Percentiles rank a stretch among this genome's conserved stretches.
Evolutionary conservation across 2,329 filamentous ascomycete species (phyloP).

Genomic region (Exutisphaerella laricina): DNA sequence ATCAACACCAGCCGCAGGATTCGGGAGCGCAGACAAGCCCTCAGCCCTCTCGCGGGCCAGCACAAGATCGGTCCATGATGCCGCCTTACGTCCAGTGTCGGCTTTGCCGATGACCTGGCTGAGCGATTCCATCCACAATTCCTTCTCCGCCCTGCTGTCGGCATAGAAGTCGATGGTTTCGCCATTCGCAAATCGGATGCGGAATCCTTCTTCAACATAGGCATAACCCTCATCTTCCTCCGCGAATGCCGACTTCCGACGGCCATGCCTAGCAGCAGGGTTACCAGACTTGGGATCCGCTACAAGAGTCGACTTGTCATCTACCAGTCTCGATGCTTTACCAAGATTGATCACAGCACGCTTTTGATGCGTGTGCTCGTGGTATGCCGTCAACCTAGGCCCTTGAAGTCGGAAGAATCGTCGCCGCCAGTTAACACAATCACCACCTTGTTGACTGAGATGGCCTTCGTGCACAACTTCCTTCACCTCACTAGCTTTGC

Average conservation of each 20-base stretch:
- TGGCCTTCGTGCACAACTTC: slow-evolving; percentile 75
- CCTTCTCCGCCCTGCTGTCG: slow-evolving; percentile 79
- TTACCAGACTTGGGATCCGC: slow-evolving; percentile 71
- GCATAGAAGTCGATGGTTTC: slow-evolving; percentile 99
- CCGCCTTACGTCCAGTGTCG: slow-evolving; percentile 44
- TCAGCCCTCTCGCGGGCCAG: slow-evolving; percentile 41
- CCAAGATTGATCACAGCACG: slow-evolving; percentile 94
- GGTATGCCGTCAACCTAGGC: slow-evolving; percentile 87
- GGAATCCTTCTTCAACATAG: slow-evolving; percentile 99
- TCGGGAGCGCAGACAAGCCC: slow-evolving; percentile 5
- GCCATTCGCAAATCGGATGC: slow-evolving; percentile 95
- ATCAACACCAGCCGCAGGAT: slow-evolving; percentile 10
- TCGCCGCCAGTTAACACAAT: slow-evolving; percentile 98
- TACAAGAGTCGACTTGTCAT: slow-evolving; percentile 77
- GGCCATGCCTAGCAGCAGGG: slow-evolving; percentile 43
- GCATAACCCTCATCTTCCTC: slow-evolving; percentile 99
- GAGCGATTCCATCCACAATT: slow-evolving; percentile 89
- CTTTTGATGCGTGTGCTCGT: slow-evolving; percentile 90
- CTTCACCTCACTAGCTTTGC: slow-evolving; percentile 76
- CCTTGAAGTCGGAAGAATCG: slow-evolving; percentile 94
- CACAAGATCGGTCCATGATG: slow-evolving; percentile 55
- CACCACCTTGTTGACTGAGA: slow-evolving; percentile 92
- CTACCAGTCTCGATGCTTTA: slow-evolving; percentile 88
- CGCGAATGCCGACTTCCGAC: slow-evolving; percentile 89
- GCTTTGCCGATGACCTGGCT: slow-evolving; percentile 62